These are phyloP conservation scores for Coemansia erecta DNA, from an alignment of 192 early-diverging fungal species.

Conservation along the genomic window DNA sequence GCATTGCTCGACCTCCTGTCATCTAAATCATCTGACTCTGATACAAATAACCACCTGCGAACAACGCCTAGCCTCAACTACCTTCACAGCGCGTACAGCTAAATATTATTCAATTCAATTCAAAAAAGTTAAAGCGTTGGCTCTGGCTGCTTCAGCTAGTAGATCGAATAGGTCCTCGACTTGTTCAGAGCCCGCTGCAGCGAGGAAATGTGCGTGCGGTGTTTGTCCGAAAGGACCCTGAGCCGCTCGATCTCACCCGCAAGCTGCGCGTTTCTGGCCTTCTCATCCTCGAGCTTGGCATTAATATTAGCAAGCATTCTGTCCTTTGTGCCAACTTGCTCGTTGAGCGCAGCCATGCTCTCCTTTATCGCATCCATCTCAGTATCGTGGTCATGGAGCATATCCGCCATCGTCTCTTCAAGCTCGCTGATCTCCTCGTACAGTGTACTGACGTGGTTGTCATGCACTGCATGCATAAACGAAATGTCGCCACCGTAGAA, in stretches of 20 bases:
- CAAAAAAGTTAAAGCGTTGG: too few relatives aligned
- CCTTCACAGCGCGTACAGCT: background rate
- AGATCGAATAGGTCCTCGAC: too few relatives aligned
- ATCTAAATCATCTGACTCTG: background rate
- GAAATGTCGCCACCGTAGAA: too few relatives aligned
- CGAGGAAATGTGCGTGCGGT: background rate
- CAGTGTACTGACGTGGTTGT: background rate
- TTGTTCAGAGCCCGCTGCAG: background rate
- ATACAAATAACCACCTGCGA: too few relatives aligned
- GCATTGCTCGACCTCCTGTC: background rate
- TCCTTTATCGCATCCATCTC: background rate
- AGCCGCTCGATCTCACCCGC: background rate
- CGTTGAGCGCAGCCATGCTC: background rate
- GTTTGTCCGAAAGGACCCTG: background rate
- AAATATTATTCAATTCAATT: too few relatives aligned
- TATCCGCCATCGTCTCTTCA: background rate
- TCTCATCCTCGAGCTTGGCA: background rate
- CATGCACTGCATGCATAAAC: background rate
- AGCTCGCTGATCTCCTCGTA: background rate
- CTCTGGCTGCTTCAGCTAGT: too few relatives aligned
- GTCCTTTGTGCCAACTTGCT: background rate
- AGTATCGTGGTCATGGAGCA: background rate
- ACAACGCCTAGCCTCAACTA: background rate
- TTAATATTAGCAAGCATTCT: background rate
- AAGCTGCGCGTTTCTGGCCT: background rate